Evolutionary conservation across 352 stramenopile species (phyloP).

Genomic region (Plasmopara halstedii): DNA sequence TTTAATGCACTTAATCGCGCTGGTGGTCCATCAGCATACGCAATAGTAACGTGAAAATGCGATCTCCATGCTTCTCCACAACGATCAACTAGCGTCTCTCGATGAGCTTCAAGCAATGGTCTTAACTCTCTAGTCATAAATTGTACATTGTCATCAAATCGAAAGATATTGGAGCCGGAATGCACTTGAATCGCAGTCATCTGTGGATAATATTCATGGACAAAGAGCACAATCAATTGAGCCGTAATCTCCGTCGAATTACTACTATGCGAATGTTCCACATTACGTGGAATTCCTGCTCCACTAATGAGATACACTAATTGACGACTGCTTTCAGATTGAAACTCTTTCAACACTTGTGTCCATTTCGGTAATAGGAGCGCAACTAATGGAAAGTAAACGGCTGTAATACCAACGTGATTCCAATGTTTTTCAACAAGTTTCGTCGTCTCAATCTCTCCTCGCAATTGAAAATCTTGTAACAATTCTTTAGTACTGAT

Average conservation of each 20-base stretch:
- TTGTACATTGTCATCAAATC: conserved; percentile 93
- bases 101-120: conserved; percentile 90
- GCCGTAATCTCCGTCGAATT: conserved; percentile 95
- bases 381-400: conserved; percentile 95
- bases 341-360: conserved; percentile 67
- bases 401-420: conserved; percentile 62
- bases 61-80: conserved; percentile 91
- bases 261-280: conserved; percentile 81
- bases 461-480: conserved; percentile 58
- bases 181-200: conserved; percentile 93
- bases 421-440: conserved; percentile 62
- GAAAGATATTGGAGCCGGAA: conserved; percentile 95
- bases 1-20: conserved; percentile 95
- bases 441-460: conserved; percentile 44
- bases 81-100: conserved; percentile 87
- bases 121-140: conserved; percentile 96
- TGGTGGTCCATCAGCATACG: conserved; percentile 94
- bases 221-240: conserved; percentile 90
- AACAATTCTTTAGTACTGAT: conserved; percentile 33
- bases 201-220: conserved; percentile 87
- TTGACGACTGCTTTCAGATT: conserved; percentile 77
- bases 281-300: conserved; percentile 93
- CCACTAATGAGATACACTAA: conserved; percentile 95
- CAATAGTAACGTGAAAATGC: conserved; percentile 94
- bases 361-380: conserved; percentile 92